Base-by-base conservation (phyloP, 2,329 filamentous ascomycete genomes). In the Colletotrichum spaethianum region DNA sequence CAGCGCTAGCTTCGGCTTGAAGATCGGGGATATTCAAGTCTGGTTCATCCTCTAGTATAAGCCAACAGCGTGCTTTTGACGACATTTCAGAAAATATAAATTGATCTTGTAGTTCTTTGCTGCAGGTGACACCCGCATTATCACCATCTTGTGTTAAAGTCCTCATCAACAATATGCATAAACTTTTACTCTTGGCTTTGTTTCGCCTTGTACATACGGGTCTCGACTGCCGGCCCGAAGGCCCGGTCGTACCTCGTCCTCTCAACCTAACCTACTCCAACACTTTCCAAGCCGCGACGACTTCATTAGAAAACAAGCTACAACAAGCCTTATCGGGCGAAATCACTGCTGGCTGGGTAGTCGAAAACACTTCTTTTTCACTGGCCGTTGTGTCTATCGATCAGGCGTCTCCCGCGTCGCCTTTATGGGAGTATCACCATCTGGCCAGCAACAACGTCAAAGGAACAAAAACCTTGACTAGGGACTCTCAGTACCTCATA, bases 391-490 rank as follows among this genome's bases (percentile, higher is more conserved):
- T 84, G 7, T 81, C 80, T 14, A 73, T 77, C 6, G 75, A 80
- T 23, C 79, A 82, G 36, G 40, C 72, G 0, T 68, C 78, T 6
- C 65, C 77, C 9, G 67, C 73, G 4, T 68, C 76, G 1, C 80
- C 80, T 1, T 33, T 85, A 8, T 86, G 83, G 83, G 81, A 85
- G 64, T 83, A 83, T 59, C 83, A 85, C 55, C 83, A 85, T 53
- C 77, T 82, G 1, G 79, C 79, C 4, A 64, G 76, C 1, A 75
- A 63, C 5, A 85, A 83, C 33, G 73, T 76, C 7, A 76, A 79
- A n/a, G 82, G 82, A 26, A 82, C 82, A 0, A 76, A 77, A 33
- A 11, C 76, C 0, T 48, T 83, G 0, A 72, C 79, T 26, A 76
- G 79, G 0, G 75, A 83, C 65, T 83, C 82, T 0, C 82, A 85